These are phyloP conservation scores for Aspergillus sp. DNA, from an alignment of 2,329 filamentous ascomycete species.

Conservation along the genomic window DNA sequence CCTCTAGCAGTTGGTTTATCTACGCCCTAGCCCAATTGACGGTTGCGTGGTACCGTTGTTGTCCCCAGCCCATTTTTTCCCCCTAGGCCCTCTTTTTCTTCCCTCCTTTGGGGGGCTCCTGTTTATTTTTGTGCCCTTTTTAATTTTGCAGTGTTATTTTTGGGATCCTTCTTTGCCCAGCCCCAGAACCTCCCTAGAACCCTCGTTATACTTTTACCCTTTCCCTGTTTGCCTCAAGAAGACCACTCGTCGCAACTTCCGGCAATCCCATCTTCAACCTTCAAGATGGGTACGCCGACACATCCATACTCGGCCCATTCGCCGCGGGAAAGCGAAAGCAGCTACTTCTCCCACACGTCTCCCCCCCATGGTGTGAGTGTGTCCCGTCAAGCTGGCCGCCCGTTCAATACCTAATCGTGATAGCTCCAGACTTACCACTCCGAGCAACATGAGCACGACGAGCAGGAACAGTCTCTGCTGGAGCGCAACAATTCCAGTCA, in stretches of 20 bases:
- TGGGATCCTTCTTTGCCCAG: slow-evolving; percentile 1
- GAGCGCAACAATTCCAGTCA: slow-evolving; percentile 43
- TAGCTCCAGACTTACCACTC: slow-evolving; percentile 1
- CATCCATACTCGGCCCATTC: slow-evolving; percentile 3
- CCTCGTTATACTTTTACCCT: background rate
- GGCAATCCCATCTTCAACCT: slow-evolving; percentile 5
- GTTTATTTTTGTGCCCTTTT: slow-evolving; percentile 9
- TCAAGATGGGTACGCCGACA: slow-evolving; percentile 9
- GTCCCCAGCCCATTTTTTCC: slow-evolving; percentile 1
- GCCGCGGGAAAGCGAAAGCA: slow-evolving; percentile 9
- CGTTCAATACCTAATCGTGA: background rate
- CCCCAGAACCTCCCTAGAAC: slow-evolving; percentile 2
- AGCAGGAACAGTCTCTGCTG: slow-evolving; percentile 30
- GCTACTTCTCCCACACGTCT: slow-evolving; percentile 11
- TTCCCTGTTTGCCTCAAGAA: slow-evolving; percentile 3
- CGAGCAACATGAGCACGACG: slow-evolving; percentile 15
- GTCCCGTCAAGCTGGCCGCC: background rate
- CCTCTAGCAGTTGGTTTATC: slow-evolving; percentile 7
- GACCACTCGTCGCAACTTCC: background rate
- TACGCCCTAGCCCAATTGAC: slow-evolving; percentile 3
- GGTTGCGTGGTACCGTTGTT: slow-evolving; percentile 7
- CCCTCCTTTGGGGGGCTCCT: background rate
- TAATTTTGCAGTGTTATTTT: slow-evolving; percentile 8
- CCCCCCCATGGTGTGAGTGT: slow-evolving; percentile 9
- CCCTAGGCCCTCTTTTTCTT: slow-evolving; percentile 2